Evolutionary conservation across 805 yeast genomes (phyloP).

Genomic region (Candida sithepensis): DNA sequence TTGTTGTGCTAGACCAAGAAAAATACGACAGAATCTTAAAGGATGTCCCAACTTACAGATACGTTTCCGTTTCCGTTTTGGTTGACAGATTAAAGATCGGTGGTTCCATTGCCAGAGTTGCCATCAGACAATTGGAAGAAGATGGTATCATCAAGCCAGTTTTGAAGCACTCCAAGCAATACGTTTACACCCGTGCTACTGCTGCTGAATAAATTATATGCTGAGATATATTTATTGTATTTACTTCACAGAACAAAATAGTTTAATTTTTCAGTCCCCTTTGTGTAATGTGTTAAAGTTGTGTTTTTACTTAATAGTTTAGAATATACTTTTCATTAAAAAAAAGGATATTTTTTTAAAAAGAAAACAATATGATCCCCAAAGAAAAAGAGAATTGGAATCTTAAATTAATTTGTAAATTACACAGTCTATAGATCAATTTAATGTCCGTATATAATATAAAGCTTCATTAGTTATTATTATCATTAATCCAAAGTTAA

Average conservation of each 20-base stretch:
- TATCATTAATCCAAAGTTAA: too few relatives aligned
- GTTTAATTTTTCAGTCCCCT: neutral
- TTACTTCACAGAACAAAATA: neutral
- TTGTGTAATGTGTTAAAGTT: neutral
- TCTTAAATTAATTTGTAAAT: neutral
- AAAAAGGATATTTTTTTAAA: neutral
- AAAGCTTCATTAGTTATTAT: too few relatives aligned
- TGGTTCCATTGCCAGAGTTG: slow-evolving; percentile 99
- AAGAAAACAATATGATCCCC: neutral
- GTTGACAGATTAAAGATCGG: slow-evolving; percentile 99
- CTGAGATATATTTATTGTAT: neutral
- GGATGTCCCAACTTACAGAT: slow-evolving; percentile 99
- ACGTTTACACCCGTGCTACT: slow-evolving; percentile 86
- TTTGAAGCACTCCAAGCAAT: slow-evolving; percentile 93
- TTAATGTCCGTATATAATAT: too few relatives aligned
- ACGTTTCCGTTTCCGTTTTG: slow-evolving; percentile 94
- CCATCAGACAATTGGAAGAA: slow-evolving; percentile 90
- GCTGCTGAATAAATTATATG: slow-evolving; percentile 50
- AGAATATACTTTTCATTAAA: neutral
- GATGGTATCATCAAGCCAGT: slow-evolving; percentile 95
- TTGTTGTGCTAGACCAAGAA: slow-evolving; percentile 95
- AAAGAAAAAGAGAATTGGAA: too few relatives aligned
- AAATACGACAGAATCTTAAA: slow-evolving; percentile 98
- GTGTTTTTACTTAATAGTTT: neutral
- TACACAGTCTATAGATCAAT: too few relatives aligned